Percentiles rank a stretch among this genome's conserved stretches.
phyloP scores from a whole-genome alignment of 1,139 yeast genomes.

The Wickerhamiella infanticola region DNA sequence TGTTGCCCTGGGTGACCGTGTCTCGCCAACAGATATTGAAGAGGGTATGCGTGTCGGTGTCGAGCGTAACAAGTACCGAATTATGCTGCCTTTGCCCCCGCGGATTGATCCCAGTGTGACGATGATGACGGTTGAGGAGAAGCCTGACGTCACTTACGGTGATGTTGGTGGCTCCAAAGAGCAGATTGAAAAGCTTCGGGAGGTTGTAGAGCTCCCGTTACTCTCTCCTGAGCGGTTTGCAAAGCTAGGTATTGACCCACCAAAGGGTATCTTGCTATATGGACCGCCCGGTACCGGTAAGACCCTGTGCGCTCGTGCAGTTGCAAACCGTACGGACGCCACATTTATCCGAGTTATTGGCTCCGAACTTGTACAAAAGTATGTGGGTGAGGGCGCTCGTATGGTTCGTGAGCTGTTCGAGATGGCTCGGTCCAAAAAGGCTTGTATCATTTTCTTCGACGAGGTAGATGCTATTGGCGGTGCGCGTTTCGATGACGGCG shows the following conservation, averaged over 20 bases:
- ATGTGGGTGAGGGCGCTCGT: conserved; percentile 98
- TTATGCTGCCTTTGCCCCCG: conserved; percentile 93
- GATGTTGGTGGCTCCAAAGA: conserved; percentile 98
- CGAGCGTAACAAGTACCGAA: conserved; percentile 91
- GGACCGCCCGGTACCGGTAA: conserved; percentile 99
- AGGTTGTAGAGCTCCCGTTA: conserved; percentile 90
- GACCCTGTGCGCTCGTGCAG: conserved; percentile 95
- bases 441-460: conserved; percentile 90
- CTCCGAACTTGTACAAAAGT: conserved; percentile 91
- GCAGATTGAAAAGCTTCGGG: conserved; percentile 91
- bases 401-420: conserved; percentile 97
- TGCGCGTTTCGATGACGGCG: conserved; percentile 97
- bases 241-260: conserved; percentile 93
- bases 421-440: conserved; percentile 96
- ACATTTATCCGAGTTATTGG: conserved; percentile 96
- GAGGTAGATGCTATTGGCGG: conserved; percentile 99
- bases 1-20: conserved; percentile 90
- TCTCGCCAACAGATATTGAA: conserved; percentile 95
- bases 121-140: conserved; percentile 99
- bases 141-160: conserved; percentile 70
- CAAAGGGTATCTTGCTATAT: conserved; percentile 86
- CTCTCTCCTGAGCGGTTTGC: conserved; percentile 93
- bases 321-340: conserved; percentile 96
- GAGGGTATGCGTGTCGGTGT: conserved; percentile 99
- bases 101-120: conserved; percentile 95